These are phyloP conservation scores for Chaetomium tenue DNA, from an alignment of 495 filamentous ascomycete genomes.

Conservation along the genomic window DNA sequence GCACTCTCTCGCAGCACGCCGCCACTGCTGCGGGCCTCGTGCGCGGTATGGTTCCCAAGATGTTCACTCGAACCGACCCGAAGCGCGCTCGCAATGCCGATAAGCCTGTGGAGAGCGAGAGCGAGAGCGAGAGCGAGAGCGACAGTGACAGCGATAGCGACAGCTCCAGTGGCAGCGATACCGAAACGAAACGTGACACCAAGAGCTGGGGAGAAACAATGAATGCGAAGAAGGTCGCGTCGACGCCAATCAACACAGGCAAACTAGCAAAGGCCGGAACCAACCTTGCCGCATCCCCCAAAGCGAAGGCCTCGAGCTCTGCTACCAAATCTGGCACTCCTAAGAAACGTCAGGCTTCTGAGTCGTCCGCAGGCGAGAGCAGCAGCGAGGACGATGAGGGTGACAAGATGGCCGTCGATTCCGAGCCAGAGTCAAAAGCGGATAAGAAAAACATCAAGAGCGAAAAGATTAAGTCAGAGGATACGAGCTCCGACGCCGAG, in stretches of 20 bases:
- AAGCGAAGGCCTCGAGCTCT: slow-evolving; percentile 14
- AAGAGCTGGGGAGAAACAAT: background rate
- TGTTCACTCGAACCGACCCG: slow-evolving; percentile 21
- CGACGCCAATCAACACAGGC: background rate
- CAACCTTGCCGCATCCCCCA: background rate
- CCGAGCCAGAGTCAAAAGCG: background rate
- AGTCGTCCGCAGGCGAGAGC: slow-evolving; percentile 26
- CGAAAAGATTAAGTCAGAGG: background rate
- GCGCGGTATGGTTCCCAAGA: slow-evolving; percentile 25
- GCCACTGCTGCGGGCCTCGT: slow-evolving; percentile 30
- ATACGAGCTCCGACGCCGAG: slow-evolving; percentile 32
- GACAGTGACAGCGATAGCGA: slow-evolving; percentile 24
- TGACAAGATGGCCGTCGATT: slow-evolving; percentile 16
- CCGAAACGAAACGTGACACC: slow-evolving; percentile 6
- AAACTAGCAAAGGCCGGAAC: background rate
- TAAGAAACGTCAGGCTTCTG: background rate
- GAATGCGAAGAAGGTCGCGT: slow-evolving; percentile 16
- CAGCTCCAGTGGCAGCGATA: slow-evolving; percentile 30
- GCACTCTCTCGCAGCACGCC: slow-evolving; percentile 35
- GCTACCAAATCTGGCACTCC: background rate
- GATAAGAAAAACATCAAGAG: background rate
- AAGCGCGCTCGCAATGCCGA: slow-evolving; percentile 29
- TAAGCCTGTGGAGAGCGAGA: slow-evolving; percentile 31
- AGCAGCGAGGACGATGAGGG: slow-evolving; percentile 31
- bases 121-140: slow-evolving; percentile 28